These are phyloP conservation scores for Colletotrichum orbiculare DNA, from an alignment of 2,329 filamentous ascomycete species.

Conservation along the genomic window DNA sequence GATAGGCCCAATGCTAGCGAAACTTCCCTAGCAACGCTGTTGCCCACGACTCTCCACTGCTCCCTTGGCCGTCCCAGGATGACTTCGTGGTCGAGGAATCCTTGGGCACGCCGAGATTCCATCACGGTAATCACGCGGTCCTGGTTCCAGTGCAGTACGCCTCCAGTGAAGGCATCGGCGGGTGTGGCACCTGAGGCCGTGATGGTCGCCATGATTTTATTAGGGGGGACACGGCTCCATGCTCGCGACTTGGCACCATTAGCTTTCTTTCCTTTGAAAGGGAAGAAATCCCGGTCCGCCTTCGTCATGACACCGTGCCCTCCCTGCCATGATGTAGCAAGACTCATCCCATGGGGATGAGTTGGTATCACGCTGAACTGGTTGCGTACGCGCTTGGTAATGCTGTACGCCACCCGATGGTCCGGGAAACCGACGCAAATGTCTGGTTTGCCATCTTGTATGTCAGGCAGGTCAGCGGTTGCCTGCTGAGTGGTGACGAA, in stretches of 20 bases:
- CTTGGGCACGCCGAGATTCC: conserved; percentile 77
- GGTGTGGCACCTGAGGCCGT: conserved; percentile 61
- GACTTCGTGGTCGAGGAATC: conserved; percentile 76
- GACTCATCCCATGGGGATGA: conserved; percentile 65
- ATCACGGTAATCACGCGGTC: conserved; percentile 70
- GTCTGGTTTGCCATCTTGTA: conserved; percentile 70
- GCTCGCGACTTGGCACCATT: conserved; percentile 45
- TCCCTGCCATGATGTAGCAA: conserved; percentile 56
- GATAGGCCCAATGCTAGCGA: conserved; percentile 73
- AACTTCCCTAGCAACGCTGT: conserved; percentile 78
- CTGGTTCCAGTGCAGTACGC: conserved; percentile 73
- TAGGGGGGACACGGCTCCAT: conserved; percentile 65
- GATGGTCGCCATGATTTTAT: conserved; percentile 70
- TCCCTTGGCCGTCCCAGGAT: conserved; percentile 66
- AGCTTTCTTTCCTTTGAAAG: conserved; percentile 36
- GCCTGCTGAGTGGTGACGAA: conserved; percentile 65
- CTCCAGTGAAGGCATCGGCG: conserved; percentile 66
- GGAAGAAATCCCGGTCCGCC: conserved; percentile 55
- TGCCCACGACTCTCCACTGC: conserved; percentile 77
- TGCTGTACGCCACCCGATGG: conserved; percentile 64
- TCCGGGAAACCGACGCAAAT: conserved; percentile 75
- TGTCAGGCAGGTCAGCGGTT: conserved; percentile 68
- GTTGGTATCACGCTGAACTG: conserved; percentile 70
- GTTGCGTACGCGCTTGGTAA: conserved; percentile 51
- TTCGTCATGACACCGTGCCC: conserved; percentile 50